phyloP scores from a whole-genome alignment of 495 filamentous ascomycete species.

The Copromyces sp. region DNA sequence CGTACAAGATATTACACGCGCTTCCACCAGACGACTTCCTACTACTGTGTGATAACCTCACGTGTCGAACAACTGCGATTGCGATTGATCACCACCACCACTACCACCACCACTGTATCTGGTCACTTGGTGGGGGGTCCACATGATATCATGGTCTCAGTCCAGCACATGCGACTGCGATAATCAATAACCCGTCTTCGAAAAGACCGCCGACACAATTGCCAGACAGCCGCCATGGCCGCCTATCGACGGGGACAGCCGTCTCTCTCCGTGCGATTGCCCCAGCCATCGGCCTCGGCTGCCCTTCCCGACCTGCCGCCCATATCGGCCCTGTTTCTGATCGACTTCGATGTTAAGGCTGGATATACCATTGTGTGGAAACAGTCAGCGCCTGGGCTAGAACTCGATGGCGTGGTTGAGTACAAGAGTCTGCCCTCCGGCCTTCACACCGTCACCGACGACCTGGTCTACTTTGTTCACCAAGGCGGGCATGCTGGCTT shows the following conservation, averaged over 20 bases:
- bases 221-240: conserved; percentile 30
- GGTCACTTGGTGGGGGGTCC: background rate
- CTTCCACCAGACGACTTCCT: background rate
- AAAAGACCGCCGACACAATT: background rate
- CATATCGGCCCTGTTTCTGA: conserved; percentile 74
- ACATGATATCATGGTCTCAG: background rate
- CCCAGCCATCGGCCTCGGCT: conserved; percentile 17
- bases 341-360: conserved; percentile 77
- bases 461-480: conserved; percentile 91
- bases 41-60: background rate
- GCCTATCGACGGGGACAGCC: conserved; percentile 41
- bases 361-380: conserved; percentile 87
- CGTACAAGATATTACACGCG: background rate
- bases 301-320: conserved; percentile 51
- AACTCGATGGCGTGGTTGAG: conserved; percentile 83
- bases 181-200: background rate
- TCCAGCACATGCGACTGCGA: background rate
- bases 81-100: background rate
- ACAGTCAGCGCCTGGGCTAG: conserved; percentile 55
- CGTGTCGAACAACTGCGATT: background rate
- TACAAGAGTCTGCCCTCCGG: conserved; percentile 91
- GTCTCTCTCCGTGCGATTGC: conserved; percentile 37
- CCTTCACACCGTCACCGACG: conserved; percentile 76
- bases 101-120: background rate
- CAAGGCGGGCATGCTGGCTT: conserved; percentile 68